Conservation (phyloP, 345 rosid genomes). For the Pistacia atlantica region DNA sequence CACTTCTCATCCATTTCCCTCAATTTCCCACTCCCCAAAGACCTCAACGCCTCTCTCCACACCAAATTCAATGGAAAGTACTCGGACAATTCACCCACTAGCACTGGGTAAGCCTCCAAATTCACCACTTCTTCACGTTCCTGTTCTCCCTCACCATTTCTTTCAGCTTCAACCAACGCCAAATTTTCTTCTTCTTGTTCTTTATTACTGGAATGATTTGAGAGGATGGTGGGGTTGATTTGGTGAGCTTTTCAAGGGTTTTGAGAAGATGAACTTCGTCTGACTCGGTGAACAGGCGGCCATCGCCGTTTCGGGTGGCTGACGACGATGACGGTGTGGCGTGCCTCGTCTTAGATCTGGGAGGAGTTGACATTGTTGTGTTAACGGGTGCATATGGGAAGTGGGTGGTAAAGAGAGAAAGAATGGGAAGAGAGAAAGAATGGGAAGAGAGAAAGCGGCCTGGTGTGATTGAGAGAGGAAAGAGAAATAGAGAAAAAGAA, state of each 20-base stretch:
- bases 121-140: not conserved
- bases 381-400: no score
- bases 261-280: slow-evolving; percentile 37
- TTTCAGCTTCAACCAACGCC: not conserved
- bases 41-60: slow-evolving; percentile 30
- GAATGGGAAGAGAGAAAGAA: no score
- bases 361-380: not conserved
- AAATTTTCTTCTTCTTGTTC: not conserved
- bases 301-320: not conserved
- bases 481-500: no score
- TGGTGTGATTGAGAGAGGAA: no score
- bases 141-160: not conserved
- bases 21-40: slow-evolving; percentile 22
- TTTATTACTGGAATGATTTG: not conserved
- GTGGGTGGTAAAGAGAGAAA: no score
- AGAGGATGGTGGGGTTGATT: not conserved
- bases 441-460: no score
- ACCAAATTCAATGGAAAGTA: slow-evolving; percentile 12
- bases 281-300: slow-evolving; percentile 28
- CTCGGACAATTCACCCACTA: slow-evolving; percentile 24
- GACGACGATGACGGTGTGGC: not conserved
- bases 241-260: slow-evolving; percentile 14
- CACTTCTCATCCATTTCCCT: slow-evolving; percentile 36
- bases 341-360: not conserved
- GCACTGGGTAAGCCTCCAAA: slow-evolving; percentile 28